Evolutionary conservation across 1,284 basidiomycete genomes (phyloP).

Genomic region (Malassezia yamatoensis): DNA sequence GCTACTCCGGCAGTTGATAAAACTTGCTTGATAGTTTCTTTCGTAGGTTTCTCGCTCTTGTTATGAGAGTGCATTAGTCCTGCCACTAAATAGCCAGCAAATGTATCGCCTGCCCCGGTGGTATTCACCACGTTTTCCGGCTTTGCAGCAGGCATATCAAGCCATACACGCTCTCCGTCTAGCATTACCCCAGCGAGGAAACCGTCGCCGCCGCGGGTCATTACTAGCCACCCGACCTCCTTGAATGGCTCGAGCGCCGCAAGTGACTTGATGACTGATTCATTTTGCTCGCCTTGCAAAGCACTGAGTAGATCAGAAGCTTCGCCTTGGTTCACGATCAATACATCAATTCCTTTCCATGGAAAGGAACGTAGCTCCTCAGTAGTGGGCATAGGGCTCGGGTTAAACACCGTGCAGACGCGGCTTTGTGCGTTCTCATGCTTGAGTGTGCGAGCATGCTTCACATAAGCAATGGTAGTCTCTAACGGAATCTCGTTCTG

Average conservation of each 20-base stretch:
- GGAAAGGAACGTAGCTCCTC: slow-evolving; percentile 50
- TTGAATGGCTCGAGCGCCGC: slow-evolving; percentile 19
- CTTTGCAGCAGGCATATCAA: slow-evolving; percentile 25
- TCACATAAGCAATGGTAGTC: slow-evolving; percentile 50
- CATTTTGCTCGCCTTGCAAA: slow-evolving; percentile 13
- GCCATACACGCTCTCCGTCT: slow-evolving; percentile 14
- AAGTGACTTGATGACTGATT: slow-evolving; percentile 19
- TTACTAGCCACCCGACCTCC: slow-evolving; percentile 31
- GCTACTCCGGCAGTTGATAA: slow-evolving; percentile 28
- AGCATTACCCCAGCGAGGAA: slow-evolving; percentile 28
- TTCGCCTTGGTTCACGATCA: slow-evolving; percentile 55
- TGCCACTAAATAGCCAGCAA: slow-evolving; percentile 39
- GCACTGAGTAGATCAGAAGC: slow-evolving; percentile 41
- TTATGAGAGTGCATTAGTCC: slow-evolving; percentile 28
- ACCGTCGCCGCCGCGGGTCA: slow-evolving; percentile 36
- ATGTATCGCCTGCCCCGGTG: slow-evolving; percentile 46
- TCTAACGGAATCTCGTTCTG: slow-evolving; percentile 56
- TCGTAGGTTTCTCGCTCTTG: slow-evolving; percentile 5
- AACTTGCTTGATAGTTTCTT: slow-evolving; percentile 13
- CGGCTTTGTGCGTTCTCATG: not conserved
- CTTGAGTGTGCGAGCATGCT: slow-evolving; percentile 3
- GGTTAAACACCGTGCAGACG: slow-evolving; percentile 52
- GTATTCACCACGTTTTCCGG: slow-evolving; percentile 37
- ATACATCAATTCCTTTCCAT: slow-evolving; percentile 51
- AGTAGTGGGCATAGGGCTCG: slow-evolving; percentile 52